Conservation (phyloP, 352 stramenopile genomes). For the Globisporangium perplexum region DNA sequence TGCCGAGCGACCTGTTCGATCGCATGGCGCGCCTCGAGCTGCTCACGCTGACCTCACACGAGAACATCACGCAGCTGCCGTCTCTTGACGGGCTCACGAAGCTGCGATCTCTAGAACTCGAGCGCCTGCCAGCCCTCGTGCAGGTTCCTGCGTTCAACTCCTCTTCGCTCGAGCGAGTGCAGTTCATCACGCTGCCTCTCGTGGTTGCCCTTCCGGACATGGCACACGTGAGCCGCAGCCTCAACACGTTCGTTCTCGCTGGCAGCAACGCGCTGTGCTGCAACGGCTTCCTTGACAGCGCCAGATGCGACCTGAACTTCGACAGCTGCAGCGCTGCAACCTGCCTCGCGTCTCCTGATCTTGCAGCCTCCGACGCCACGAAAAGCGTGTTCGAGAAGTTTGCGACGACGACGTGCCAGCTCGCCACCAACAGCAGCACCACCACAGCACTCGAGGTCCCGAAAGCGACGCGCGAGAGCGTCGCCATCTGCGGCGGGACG, state of each 20-base stretch:
- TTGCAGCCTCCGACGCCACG: conserved; percentile 11
- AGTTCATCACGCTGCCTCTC: conserved; percentile 11
- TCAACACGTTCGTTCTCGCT: conserved; percentile 13
- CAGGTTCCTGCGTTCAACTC: conserved; percentile 15
- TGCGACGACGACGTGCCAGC: conserved; percentile 15
- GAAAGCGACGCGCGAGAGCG: conserved; percentile 10
- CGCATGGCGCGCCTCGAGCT: conserved; percentile 15
- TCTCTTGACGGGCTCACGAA: conserved; percentile 11
- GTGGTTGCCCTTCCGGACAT: conserved; percentile 18
- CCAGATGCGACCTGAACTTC: conserved; percentile 19
- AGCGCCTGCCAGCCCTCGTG: conserved; percentile 11
- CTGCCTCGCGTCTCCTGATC: background rate
- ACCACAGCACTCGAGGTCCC: conserved; percentile 7
- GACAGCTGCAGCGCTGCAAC: conserved; percentile 14
- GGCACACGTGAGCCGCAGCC: conserved; percentile 4
- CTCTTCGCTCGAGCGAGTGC: conserved; percentile 7
- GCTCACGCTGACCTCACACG: conserved; percentile 11
- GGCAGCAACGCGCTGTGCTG: conserved; percentile 17
- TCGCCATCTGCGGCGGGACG: conserved; percentile 30
- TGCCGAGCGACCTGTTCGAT: conserved; percentile 20
- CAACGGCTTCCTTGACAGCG: conserved; percentile 22
- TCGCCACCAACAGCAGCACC: conserved; percentile 5
- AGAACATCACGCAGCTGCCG: conserved; percentile 9
- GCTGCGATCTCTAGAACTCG: conserved; percentile 18
- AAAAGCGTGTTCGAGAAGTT: conserved; percentile 16